Percentiles rank a stretch among this genome's conserved stretches.
phyloP scores from a whole-genome alignment of 257 asterid genomes.

The Eustoma russellianum region DNA sequence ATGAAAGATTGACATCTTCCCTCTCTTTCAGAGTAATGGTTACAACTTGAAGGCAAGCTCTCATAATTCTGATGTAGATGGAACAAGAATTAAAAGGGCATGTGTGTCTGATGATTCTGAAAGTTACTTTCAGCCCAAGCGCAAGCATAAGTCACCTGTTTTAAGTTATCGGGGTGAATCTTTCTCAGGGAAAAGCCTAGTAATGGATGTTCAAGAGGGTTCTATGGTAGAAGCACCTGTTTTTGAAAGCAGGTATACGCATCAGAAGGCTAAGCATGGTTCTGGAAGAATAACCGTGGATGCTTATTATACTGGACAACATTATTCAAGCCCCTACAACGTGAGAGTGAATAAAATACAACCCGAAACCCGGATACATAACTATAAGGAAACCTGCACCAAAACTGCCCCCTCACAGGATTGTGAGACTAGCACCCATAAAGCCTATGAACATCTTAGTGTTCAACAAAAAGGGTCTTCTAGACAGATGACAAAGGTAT shows the following conservation, averaged over 20 bases:
- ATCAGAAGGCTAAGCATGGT: conserved; percentile 24
- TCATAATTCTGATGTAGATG: conserved; percentile 30
- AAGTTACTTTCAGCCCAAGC: conserved; percentile 26
- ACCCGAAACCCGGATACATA: conserved; percentile 17
- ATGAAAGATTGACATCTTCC: too few species aligned
- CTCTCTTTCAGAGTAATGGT: conserved; percentile 24
- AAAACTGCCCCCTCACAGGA: conserved; percentile 24
- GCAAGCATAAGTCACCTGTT: conserved; percentile 26
- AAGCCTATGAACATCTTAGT: conserved; percentile 20
- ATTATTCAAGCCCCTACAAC: conserved; percentile 18
- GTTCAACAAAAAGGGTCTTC: conserved; percentile 23
- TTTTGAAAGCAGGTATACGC: conserved; percentile 28
- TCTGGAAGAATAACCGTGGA: conserved; percentile 24
- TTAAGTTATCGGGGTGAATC: conserved; percentile 10
- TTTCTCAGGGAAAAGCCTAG: conserved; percentile 31
- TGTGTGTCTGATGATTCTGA: conserved; percentile 36
- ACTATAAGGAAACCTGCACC: conserved; percentile 17
- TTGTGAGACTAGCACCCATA: conserved; percentile 21
- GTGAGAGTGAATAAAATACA: conserved; percentile 22
- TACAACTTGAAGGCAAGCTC: conserved; percentile 30
- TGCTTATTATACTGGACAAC: conserved; percentile 26
- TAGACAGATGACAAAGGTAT: conserved; percentile 31
- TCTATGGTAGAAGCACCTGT: conserved; percentile 20
- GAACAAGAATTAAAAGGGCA: conserved; percentile 26
- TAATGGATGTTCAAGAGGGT: conserved; percentile 33